A percentile compares a stretch with the other conserved stretches of the same genome.
These are phyloP conservation scores for Phlebiopsis flavidoalba DNA, from an alignment of 768 basidiomycete genomes.

Conservation along the genomic window DNA sequence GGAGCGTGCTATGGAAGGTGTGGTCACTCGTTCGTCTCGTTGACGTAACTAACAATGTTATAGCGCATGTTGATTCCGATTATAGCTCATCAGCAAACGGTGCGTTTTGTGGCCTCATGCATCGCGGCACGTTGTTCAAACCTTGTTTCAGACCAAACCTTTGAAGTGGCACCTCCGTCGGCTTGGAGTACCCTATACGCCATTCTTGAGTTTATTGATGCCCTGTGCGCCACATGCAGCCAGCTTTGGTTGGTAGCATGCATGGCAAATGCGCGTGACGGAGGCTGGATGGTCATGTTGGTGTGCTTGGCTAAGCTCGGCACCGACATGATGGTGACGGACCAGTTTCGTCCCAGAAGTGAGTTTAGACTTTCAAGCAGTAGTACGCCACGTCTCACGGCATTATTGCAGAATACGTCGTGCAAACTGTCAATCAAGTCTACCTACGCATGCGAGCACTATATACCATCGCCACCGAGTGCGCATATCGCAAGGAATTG, in stretches of 20 bases:
- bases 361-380: not conserved
- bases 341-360: not conserved
- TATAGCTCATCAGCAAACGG: not conserved
- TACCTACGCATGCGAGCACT: conserved; percentile 1
- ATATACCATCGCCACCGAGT: not conserved
- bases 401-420: not conserved
- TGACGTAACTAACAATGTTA: not conserved
- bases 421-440: not conserved
- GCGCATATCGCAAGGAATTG: not conserved
- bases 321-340: not conserved
- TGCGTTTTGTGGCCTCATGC: not conserved
- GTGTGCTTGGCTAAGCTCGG: not conserved
- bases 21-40: not conserved
- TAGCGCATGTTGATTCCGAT: not conserved
- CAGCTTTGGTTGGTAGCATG: not conserved
- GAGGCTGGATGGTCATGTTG: not conserved
- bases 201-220: not conserved
- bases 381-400: not conserved
- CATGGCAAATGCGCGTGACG: not conserved
- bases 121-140: not conserved
- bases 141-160: not conserved
- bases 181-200: not conserved
- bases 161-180: not conserved
- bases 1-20: not conserved
- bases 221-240: not conserved